Percentiles rank a stretch among this genome's conserved stretches.
These are phyloP conservation scores for Colletotrichum neosansevieriae DNA, from an alignment of 2,329 filamentous ascomycete genomes.

Conservation along the genomic window DNA sequence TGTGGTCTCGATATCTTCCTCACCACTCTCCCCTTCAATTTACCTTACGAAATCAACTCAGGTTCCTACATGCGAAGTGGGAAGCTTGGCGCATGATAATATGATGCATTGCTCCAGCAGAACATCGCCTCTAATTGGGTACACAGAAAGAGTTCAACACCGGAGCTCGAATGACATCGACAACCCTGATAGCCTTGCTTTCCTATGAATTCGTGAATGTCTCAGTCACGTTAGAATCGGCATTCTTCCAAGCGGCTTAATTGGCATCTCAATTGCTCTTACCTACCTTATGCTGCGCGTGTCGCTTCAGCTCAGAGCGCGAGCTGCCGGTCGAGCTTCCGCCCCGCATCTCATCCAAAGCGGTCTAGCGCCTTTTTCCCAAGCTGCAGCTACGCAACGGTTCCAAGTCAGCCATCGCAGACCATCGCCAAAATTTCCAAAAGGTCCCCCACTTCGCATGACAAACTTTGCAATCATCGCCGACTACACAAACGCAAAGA, in stretches of 20 bases:
- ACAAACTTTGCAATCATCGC: constrained; percentile 23
- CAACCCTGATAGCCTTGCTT: too few relatives aligned
- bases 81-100: too few relatives aligned
- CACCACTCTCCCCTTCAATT: too few relatives aligned
- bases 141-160: too few relatives aligned
- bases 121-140: too few relatives aligned
- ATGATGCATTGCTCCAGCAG: too few relatives aligned
- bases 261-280: background rate
- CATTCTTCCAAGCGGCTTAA: background rate
- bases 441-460: constrained; percentile 35
- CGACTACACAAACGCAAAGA: constrained; percentile 8
- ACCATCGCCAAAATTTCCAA: constrained; percentile 36
- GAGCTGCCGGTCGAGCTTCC: constrained; percentile 1
- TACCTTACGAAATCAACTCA: too few relatives aligned
- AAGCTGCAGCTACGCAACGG: constrained; percentile 17
- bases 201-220: too few relatives aligned
- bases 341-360: constrained; percentile 14
- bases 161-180: too few relatives aligned
- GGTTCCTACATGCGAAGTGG: too few relatives aligned
- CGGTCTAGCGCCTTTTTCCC: constrained; percentile 18
- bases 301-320: constrained; percentile 23
- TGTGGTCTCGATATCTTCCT: too few relatives aligned
- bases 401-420: constrained; percentile 20
- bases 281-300: background rate
- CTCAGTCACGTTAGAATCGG: too few relatives aligned